Conservation (phyloP, 345 rosid genomes). For the Pistacia integerrima region DNA sequence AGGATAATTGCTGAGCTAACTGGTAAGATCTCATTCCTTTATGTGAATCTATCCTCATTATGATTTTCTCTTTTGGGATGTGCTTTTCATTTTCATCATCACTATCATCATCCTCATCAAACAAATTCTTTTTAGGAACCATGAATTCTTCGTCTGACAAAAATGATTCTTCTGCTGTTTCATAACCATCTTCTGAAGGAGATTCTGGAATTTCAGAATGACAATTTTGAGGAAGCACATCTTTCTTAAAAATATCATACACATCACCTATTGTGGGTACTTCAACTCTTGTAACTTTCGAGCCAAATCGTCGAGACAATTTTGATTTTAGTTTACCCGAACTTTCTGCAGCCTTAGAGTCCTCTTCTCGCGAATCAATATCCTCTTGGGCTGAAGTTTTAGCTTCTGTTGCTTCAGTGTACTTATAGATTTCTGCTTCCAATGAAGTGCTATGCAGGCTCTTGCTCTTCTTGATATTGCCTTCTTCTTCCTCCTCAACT, state of each 20-base stretch:
- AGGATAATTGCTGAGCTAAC: slow-evolving; percentile 70
- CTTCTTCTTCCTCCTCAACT: slow-evolving; percentile 58
- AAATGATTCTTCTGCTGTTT: slow-evolving; percentile 69
- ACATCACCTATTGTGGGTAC: slow-evolving; percentile 32
- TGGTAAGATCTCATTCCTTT: slow-evolving; percentile 71
- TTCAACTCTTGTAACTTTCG: slow-evolving; percentile 44
- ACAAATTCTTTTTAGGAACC: slow-evolving; percentile 56
- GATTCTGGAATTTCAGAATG: slow-evolving; percentile 19
- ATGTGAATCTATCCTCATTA: slow-evolving; percentile 78
- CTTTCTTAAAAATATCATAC: slow-evolving; percentile 23
- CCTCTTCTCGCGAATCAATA: slow-evolving; percentile 21
- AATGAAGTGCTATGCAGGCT: slow-evolving; percentile 27
- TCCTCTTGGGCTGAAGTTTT: slow-evolving; percentile 21
- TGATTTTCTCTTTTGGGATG: slow-evolving; percentile 68
- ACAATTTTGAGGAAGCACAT: slow-evolving; percentile 18
- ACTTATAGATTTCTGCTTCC: slow-evolving; percentile 30
- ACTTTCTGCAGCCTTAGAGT: slow-evolving; percentile 19
- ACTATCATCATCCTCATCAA: slow-evolving; percentile 58
- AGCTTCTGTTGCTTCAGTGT: slow-evolving; percentile 26
- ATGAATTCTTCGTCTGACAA: slow-evolving; percentile 72
- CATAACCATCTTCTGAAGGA: slow-evolving; percentile 65
- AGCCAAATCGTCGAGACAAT: slow-evolving; percentile 29
- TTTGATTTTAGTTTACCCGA: slow-evolving; percentile 25
- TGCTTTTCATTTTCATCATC: slow-evolving; percentile 53
- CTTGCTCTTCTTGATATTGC: slow-evolving; percentile 21